Conservation (phyloP, 768 basidiomycete genomes). For the Lactarius evosmus region DNA sequence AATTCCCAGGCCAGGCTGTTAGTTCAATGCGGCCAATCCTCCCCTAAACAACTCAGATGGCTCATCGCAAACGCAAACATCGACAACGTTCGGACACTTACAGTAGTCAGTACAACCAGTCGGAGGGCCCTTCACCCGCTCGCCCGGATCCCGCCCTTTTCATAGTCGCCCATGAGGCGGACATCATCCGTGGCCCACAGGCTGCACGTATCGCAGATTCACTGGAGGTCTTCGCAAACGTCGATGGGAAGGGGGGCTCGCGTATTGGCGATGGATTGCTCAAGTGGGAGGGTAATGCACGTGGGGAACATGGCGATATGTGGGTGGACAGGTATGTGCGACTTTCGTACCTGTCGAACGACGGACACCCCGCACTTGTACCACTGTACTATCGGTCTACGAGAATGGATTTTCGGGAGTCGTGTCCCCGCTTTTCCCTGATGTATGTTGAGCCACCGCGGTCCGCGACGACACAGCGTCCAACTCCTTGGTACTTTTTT, state of each 20-base stretch:
- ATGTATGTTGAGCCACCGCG: neutral
- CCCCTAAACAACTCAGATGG: constrained; percentile 12
- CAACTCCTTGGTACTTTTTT: neutral
- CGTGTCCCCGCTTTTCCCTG: neutral
- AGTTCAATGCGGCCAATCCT: neutral
- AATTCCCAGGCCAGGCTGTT: no score
- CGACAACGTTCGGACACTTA: constrained; percentile 7
- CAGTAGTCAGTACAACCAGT: constrained; percentile 7
- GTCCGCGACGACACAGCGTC: neutral
- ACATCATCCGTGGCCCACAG: constrained; percentile 54
- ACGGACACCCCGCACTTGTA: neutral
- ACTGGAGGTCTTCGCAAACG: constrained; percentile 34
- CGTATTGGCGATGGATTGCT: constrained; percentile 38
- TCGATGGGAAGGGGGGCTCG: constrained; percentile 22
- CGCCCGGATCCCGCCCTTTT: constrained; percentile 30
- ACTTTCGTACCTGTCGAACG: constrained; percentile 26
- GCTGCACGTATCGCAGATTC: constrained; percentile 40
- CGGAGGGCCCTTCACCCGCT: neutral
- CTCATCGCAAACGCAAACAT: constrained; percentile 29
- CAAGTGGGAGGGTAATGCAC: constrained; percentile 16
- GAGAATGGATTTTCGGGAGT: neutral
- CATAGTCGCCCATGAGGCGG: constrained; percentile 75
- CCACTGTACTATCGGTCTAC: neutral
- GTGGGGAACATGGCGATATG: constrained; percentile 32
- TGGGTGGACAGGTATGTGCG: constrained; percentile 85